These are phyloP conservation scores for Trichoderma polysporum DNA, from an alignment of 2,329 filamentous ascomycete species.

Conservation along the genomic window DNA sequence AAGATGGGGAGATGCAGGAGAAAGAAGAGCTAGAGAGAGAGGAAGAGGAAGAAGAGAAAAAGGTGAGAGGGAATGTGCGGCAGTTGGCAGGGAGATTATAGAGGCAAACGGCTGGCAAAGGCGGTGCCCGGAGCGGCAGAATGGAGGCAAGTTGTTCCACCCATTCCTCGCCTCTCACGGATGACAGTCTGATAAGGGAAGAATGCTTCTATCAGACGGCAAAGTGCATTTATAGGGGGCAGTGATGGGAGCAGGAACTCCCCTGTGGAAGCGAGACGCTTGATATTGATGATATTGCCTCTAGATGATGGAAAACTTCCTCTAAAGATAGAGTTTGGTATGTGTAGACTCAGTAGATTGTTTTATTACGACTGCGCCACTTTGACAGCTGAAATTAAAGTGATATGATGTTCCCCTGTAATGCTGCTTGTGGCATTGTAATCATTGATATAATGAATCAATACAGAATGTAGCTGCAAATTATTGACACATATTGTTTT, in stretches of 20 bases:
- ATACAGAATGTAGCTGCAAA: no score
- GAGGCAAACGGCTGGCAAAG: not conserved
- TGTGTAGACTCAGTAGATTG: no score
- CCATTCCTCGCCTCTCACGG: not conserved
- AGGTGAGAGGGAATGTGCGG: not conserved
- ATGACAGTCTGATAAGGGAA: not conserved
- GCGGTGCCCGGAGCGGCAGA: slow-evolving; percentile 13
- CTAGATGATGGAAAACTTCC: not conserved
- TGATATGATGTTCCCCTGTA: no score
- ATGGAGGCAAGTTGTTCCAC: slow-evolving; percentile 18
- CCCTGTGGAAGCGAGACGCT: not conserved
- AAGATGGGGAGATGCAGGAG: not conserved
- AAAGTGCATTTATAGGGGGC: not conserved
- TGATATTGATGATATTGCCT: not conserved
- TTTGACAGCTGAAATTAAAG: not conserved
- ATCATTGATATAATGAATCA: no score
- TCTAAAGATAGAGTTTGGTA: not conserved
- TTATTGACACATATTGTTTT: no score
- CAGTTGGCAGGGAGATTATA: not conserved
- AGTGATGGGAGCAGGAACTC: not conserved
- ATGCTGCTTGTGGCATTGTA: not conserved
- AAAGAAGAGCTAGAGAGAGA: not conserved
- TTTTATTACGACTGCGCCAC: no score
- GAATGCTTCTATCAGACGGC: not conserved
- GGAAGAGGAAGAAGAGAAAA: not conserved